Percentiles rank a stretch among this genome's conserved stretches.
Conservation (phyloP, 2,329 filamentous ascomycete genomes). For the Xylaria sp. region DNA sequence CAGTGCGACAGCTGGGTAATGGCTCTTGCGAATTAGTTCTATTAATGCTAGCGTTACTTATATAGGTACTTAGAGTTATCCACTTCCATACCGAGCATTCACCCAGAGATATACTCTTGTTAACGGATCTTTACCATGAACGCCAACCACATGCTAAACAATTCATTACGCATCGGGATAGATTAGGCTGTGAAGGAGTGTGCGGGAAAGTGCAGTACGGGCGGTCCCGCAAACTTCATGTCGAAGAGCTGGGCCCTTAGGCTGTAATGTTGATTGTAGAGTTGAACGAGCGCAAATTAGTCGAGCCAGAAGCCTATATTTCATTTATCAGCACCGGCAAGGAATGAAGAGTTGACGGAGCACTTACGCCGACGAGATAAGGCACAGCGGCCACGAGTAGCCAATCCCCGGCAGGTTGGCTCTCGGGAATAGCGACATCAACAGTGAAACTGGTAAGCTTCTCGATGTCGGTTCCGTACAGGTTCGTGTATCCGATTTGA, state of each 20-base stretch:
- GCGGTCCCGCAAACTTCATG: neutral
- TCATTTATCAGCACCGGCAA: conserved; percentile 18
- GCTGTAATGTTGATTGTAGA: conserved; percentile 37
- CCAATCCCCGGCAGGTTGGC: conserved; percentile 39
- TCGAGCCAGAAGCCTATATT: conserved; percentile 43
- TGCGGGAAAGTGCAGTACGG: neutral
- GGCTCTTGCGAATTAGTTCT: conserved; percentile 22
- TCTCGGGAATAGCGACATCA: conserved; percentile 37
- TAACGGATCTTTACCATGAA: conserved; percentile 1
- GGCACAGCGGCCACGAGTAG: conserved; percentile 45
- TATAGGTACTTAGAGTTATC: conserved; percentile 8
- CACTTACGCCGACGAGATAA: conserved; percentile 47
- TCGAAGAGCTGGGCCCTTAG: neutral
- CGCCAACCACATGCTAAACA: conserved; percentile 14
- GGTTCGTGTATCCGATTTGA: conserved; percentile 46
- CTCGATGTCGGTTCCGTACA: conserved; percentile 41
- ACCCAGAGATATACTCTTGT: neutral
- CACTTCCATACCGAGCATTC: conserved; percentile 4
- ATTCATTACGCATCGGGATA: conserved; percentile 1
- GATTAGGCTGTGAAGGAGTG: conserved; percentile 8
- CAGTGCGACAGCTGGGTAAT: neutral
- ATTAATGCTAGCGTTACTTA: conserved; percentile 25
- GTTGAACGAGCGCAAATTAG: conserved; percentile 33
- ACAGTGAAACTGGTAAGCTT: conserved; percentile 42
- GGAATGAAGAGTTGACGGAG: neutral